Evolutionary conservation across 352 stramenopile genomes (phyloP).

Genomic region (Blastocystis sp.): DNA sequence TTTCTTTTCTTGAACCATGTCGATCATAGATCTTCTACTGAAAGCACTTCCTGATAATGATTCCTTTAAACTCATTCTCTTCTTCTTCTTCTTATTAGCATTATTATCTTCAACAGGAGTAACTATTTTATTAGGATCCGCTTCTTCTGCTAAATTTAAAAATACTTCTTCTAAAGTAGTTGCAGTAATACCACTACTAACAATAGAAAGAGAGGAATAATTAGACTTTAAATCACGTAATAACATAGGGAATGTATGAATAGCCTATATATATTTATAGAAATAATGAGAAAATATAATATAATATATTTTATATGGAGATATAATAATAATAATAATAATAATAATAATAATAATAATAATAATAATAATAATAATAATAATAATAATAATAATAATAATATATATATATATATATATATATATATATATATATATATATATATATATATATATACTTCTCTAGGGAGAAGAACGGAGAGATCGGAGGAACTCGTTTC

Average conservation of each 20-base stretch:
- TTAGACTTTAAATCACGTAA: slow-evolving; percentile 55
- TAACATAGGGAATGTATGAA: slow-evolving; percentile 58
- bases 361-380: no score
- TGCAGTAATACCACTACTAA: slow-evolving; percentile 39
- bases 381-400: no score
- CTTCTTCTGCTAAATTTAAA: slow-evolving; percentile 55
- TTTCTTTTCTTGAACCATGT: no score
- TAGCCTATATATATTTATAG: neutral
- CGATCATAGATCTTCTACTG: no score
- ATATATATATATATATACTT: no score
- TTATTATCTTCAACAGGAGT: neutral
- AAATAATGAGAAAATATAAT: neutral
- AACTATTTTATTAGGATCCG: neutral
- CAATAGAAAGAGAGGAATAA: slow-evolving; percentile 35
- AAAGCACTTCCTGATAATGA: neutral
- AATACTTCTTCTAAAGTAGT: slow-evolving; percentile 68
- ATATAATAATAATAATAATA: slow-evolving; percentile 6
- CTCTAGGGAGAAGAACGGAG: neutral
- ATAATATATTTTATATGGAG: neutral
- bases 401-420: no score
- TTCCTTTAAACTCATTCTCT: neutral
- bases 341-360: neutral
- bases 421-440: no score
- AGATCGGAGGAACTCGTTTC: neutral
- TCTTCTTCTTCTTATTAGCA: neutral